phyloP scores from a whole-genome alignment of 2,329 filamentous ascomycete species.

The Colletotrichum salicis region DNA sequence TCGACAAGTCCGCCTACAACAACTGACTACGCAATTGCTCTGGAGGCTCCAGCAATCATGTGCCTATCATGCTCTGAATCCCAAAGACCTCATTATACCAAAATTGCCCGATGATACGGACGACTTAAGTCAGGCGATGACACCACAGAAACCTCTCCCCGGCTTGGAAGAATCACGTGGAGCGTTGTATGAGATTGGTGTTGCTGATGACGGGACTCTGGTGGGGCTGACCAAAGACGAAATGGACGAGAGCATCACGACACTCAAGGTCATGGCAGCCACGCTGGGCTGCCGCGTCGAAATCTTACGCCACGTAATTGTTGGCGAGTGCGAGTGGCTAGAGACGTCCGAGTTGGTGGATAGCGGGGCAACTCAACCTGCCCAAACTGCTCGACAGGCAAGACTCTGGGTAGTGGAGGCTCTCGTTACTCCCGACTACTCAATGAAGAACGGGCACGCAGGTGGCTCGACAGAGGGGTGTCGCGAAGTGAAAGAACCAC shows the following conservation, averaged over 20 bases:
- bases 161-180: constrained; percentile 93
- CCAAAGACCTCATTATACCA: constrained; percentile 79
- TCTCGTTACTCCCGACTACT: constrained; percentile 79
- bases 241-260: constrained; percentile 88
- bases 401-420: constrained; percentile 91
- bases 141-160: constrained; percentile 70
- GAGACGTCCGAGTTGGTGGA: constrained; percentile 53
- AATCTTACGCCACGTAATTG: constrained; percentile 81
- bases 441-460: constrained; percentile 43
- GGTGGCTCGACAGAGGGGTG: constrained; percentile 34
- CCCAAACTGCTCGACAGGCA: constrained; percentile 48
- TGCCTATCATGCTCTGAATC: constrained; percentile 85
- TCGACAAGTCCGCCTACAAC: constrained; percentile 85
- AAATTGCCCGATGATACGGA: constrained; percentile 74
- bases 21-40: constrained; percentile 92
- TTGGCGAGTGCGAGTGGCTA: constrained; percentile 85
- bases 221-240: constrained; percentile 90
- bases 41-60: constrained; percentile 97
- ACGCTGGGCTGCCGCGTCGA: constrained; percentile 89
- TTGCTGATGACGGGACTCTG: constrained; percentile 92
- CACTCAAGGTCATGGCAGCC: constrained; percentile 88
- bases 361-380: constrained; percentile 38
- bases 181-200: constrained; percentile 94
- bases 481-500: constrained; percentile 18
- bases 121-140: constrained; percentile 57